Conservation (phyloP, 176 grass and related monocot genomes). For the Pharus latifolius region DNA sequence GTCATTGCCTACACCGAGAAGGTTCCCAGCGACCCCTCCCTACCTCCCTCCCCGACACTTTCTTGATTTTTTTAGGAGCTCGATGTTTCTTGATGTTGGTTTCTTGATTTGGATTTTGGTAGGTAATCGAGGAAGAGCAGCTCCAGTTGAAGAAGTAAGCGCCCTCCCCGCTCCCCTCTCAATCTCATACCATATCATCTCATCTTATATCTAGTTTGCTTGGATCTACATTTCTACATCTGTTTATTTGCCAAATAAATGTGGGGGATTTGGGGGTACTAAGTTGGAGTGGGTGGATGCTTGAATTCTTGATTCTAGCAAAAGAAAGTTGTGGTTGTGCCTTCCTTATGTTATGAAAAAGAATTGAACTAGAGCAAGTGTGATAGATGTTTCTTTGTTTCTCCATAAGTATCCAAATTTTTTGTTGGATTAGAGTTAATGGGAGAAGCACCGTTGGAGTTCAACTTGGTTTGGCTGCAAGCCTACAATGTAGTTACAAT, state of each 20-base stretch:
- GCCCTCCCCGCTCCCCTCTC: not conserved
- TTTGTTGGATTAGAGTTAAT: too few relatives aligned
- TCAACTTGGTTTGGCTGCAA: too few relatives aligned
- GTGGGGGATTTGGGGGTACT: too few relatives aligned
- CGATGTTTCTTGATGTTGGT: not conserved
- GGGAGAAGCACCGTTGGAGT: too few relatives aligned
- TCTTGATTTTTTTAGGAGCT: not conserved
- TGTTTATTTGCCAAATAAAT: not conserved
- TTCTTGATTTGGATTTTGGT: constrained; percentile 20
- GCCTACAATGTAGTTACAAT: too few relatives aligned
- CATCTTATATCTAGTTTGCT: not conserved
- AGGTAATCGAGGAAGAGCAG: constrained; percentile 82
- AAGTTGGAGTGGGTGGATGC: too few relatives aligned
- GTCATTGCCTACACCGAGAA: constrained; percentile 95
- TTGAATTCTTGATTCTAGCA: too few relatives aligned
- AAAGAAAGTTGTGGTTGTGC: too few relatives aligned
- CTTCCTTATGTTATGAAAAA: too few relatives aligned
- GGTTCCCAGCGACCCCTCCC: constrained; percentile 18
- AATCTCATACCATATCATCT: not conserved
- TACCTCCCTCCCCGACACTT: not conserved
- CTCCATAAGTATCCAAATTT: too few relatives aligned
- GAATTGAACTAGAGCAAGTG: too few relatives aligned
- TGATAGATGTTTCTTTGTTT: too few relatives aligned
- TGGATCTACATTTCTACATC: constrained; percentile 5
- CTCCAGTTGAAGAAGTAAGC: constrained; percentile 88